phyloP scores from a whole-genome alignment of 2,329 filamentous ascomycete species.

The Fusarium tanahbumbuense region DNA sequence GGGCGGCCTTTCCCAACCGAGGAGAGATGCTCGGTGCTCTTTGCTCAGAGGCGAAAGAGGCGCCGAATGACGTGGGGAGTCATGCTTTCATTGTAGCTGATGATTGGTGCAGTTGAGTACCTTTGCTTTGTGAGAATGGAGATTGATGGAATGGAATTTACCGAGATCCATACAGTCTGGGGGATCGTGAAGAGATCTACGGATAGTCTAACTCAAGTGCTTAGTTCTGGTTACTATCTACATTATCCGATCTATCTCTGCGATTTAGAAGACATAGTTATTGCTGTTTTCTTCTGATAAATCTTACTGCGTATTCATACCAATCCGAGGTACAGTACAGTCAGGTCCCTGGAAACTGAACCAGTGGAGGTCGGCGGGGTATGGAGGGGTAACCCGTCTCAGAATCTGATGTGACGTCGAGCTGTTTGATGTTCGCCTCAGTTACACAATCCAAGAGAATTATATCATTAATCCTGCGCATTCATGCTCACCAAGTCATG shows the following conservation, averaged over 20 bases:
- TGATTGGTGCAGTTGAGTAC: conserved; percentile 27
- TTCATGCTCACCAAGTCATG: conserved; percentile 33
- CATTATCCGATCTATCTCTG: background rate
- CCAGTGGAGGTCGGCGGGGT: conserved; percentile 21
- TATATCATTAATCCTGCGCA: conserved; percentile 35
- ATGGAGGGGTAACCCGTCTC: conserved; percentile 30
- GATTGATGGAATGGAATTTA: conserved; percentile 14
- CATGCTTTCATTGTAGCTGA: conserved; percentile 3
- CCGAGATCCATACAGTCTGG: conserved; percentile 28
- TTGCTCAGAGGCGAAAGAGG: conserved; percentile 14
- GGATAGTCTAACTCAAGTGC: background rate
- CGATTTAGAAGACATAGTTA: too few species aligned
- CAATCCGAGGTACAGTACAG: background rate
- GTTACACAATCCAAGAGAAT: conserved; percentile 23
- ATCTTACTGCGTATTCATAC: background rate
- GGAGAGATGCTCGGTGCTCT: conserved; percentile 18
- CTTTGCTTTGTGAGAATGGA: conserved; percentile 5
- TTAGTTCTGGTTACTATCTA: background rate
- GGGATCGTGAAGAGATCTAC: background rate
- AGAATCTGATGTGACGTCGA: conserved; percentile 31
- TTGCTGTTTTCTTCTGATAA: background rate
- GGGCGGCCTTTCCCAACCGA: conserved; percentile 22
- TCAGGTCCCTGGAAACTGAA: conserved; percentile 2
- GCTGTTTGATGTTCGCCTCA: conserved; percentile 7
- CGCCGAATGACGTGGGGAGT: conserved; percentile 36